Evolutionary conservation across 108 stramenopile genomes (phyloP).

Genomic region (Parietichytrium sp.): DNA sequence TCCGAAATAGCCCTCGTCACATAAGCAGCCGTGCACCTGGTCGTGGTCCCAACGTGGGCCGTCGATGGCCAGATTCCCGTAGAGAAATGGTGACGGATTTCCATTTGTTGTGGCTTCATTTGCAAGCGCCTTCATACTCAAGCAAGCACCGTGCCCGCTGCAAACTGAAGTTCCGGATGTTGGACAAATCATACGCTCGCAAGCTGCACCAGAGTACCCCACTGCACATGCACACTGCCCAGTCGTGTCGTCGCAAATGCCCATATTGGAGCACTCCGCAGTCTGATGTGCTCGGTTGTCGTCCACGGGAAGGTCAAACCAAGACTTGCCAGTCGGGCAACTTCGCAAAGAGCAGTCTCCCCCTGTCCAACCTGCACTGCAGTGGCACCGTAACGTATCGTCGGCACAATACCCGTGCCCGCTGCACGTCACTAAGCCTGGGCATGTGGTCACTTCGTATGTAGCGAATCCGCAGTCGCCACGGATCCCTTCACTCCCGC

Average conservation of each 20-base stretch:
- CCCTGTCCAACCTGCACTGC: neutral
- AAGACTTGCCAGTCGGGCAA: slow-evolving; percentile 57
- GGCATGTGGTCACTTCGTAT: slow-evolving; percentile 7
- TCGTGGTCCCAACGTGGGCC: slow-evolving; percentile 42
- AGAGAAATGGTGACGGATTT: slow-evolving; percentile 1
- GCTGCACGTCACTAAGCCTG: slow-evolving; percentile 19
- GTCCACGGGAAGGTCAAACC: slow-evolving; percentile 52
- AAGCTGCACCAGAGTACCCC: slow-evolving; percentile 56
- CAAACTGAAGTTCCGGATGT: slow-evolving; percentile 58
- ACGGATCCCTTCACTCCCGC: slow-evolving; percentile 53
- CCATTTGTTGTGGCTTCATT: slow-evolving; percentile 39
- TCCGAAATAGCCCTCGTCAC: slow-evolving; percentile 59
- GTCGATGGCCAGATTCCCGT: slow-evolving; percentile 53
- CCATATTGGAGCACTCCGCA: slow-evolving; percentile 55
- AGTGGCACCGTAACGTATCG: slow-evolving; percentile 47
- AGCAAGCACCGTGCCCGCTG: slow-evolving; percentile 59
- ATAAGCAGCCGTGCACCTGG: slow-evolving; percentile 54
- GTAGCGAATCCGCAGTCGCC: slow-evolving; percentile 57
- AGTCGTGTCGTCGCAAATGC: slow-evolving; percentile 50
- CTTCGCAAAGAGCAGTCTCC: slow-evolving; percentile 41
- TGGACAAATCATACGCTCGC: slow-evolving; percentile 50
- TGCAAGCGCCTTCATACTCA: slow-evolving; percentile 56
- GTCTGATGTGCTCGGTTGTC: slow-evolving; percentile 46
- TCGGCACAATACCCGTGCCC: slow-evolving; percentile 62
- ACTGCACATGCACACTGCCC: slow-evolving; percentile 51